phyloP scores from a whole-genome alignment of 1,139 yeast species.

The Kluyveromyces sp. region DNA sequence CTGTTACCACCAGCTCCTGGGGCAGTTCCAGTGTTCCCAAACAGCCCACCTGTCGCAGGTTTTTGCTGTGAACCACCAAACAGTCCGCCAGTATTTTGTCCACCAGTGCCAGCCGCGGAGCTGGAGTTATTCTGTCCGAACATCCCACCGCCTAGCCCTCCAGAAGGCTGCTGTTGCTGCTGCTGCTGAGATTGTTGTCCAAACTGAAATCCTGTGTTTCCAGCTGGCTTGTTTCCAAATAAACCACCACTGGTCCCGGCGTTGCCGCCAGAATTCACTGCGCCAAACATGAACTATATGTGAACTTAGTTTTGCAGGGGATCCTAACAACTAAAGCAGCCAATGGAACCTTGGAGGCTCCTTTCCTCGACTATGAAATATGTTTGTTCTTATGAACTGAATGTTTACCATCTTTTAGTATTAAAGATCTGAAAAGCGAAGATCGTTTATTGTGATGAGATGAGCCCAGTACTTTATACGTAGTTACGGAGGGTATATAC shows the following conservation, averaged over 20 bases:
- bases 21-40: slow-evolving; percentile 11
- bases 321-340: no score
- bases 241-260: slow-evolving; percentile 24
- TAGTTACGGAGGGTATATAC: background rate
- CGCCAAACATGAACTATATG: slow-evolving; percentile 3
- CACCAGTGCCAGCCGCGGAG: background rate
- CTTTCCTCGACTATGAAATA: no score
- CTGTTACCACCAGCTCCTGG: slow-evolving; percentile 19
- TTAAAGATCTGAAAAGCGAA: background rate
- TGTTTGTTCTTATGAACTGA: no score
- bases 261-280: slow-evolving; percentile 9
- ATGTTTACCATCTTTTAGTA: no score
- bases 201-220: slow-evolving; percentile 9
- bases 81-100: slow-evolving; percentile 17
- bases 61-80: slow-evolving; percentile 17
- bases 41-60: slow-evolving; percentile 15
- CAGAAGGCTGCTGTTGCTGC: slow-evolving; percentile 4
- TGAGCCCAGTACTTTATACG: background rate
- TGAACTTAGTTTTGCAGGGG: background rate
- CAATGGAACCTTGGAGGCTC: no score
- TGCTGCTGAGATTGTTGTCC: slow-evolving; percentile 8
- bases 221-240: slow-evolving; percentile 21
- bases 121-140: slow-evolving; percentile 4
- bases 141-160: slow-evolving; percentile 1
- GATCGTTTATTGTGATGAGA: slow-evolving; percentile 11